phyloP scores from a whole-genome alignment of 768 basidiomycete species.

The Agaricus sinodeliciosus region DNA sequence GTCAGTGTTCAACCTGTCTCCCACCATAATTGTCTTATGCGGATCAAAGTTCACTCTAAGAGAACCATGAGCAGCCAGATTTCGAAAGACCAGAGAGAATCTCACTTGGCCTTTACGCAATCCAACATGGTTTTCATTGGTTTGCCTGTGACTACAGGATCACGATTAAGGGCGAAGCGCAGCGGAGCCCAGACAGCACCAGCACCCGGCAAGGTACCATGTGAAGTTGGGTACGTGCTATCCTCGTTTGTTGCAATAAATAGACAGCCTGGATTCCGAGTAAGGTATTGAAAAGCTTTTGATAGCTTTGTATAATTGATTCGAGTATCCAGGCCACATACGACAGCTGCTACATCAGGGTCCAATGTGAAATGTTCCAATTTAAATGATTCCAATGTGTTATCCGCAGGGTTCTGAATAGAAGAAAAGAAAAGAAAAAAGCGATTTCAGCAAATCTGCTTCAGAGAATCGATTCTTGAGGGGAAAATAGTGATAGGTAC shows the following conservation, averaged over 20 bases:
- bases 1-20: conserved; percentile 93
- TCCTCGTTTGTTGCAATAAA: conserved; percentile 87
- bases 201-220: too few species aligned
- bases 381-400: conserved; percentile 63
- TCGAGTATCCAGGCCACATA: conserved; percentile 85
- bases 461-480: conserved; percentile 4
- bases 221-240: too few species aligned
- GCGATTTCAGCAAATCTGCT: not conserved
- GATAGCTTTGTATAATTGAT: conserved; percentile 93
- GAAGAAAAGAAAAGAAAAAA: too few species aligned
- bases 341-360: conserved; percentile 79
- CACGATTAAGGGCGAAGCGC: conserved; percentile 58
- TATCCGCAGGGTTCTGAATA: conserved; percentile 75
- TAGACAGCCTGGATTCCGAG: conserved; percentile 66
- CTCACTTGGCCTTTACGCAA: conserved; percentile 69
- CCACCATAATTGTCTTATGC: conserved; percentile 85
- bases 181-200: conserved; percentile 48
- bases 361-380: conserved; percentile 69
- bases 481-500: conserved; percentile 29
- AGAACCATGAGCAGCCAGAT: not conserved
- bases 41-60: conserved; percentile 82
- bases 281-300: conserved; percentile 88
- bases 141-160: conserved; percentile 83
- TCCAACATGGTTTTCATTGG: conserved; percentile 91
- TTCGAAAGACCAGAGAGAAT: too few species aligned